Conservation (phyloP, 2,329 filamentous ascomycete genomes). For the Orbilia ellipsospora region DNA sequence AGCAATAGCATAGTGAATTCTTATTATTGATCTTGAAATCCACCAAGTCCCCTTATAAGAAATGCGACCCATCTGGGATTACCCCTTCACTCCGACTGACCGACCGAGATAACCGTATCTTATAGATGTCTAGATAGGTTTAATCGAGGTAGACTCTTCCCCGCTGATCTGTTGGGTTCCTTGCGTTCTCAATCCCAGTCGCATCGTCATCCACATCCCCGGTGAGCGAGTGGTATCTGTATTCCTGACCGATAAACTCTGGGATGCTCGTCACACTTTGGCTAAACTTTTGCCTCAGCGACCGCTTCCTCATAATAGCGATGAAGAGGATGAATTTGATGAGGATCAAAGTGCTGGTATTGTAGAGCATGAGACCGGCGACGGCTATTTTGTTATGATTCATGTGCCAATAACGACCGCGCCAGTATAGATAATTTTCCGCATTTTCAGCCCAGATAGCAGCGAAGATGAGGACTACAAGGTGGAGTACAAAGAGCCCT, state of each 20-base stretch:
- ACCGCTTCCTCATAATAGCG: conserved; percentile 3
- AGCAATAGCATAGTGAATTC: not conserved
- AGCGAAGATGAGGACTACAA: conserved; percentile 22
- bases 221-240: conserved; percentile 17
- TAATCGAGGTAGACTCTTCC: conserved; percentile 32
- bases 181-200: not conserved
- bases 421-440: not conserved
- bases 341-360: conserved; percentile 27
- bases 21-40: conserved; percentile 1
- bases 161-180: conserved; percentile 21
- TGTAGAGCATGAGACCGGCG: conserved; percentile 36
- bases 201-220: conserved; percentile 20
- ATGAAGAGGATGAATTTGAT: conserved; percentile 30
- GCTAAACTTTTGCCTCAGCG: conserved; percentile 1
- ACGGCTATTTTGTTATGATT: not conserved
- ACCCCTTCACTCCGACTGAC: not conserved
- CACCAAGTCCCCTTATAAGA: not conserved
- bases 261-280: conserved; percentile 6
- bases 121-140: not conserved
- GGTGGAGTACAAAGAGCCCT: conserved; percentile 36
- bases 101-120: not conserved
- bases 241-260: conserved; percentile 18
- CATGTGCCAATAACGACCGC: not conserved
- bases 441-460: conserved; percentile 5
- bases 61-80: not conserved